These are phyloP conservation scores for Cutaneotrichosporon sp. DNA, from an alignment of 1,284 basidiomycete species.

Conservation along the genomic window DNA sequence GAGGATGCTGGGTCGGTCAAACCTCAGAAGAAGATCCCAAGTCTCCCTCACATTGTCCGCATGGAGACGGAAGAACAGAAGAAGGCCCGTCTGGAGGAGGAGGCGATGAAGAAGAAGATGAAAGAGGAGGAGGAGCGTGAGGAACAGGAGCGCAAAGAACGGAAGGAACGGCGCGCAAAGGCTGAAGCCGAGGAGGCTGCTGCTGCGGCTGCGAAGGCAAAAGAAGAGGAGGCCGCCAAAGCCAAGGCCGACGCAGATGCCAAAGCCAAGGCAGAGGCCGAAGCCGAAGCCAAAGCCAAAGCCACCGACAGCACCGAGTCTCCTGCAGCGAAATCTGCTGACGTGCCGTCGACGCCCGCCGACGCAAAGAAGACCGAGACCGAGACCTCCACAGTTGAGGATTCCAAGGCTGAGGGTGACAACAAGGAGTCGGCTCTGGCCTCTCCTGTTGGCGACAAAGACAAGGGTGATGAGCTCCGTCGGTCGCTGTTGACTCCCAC, in stretches of 20 bases:
- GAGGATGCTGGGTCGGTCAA: slow-evolving; percentile 22
- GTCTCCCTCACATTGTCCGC: slow-evolving; percentile 45
- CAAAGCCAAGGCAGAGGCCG: slow-evolving; percentile 39
- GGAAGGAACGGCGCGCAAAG: slow-evolving; percentile 30
- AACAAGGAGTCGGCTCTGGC: slow-evolving; percentile 50
- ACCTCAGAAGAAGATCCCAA: slow-evolving; percentile 28
- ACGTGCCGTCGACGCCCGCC: background rate
- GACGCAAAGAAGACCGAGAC: background rate
- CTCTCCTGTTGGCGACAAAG: slow-evolving; percentile 22
- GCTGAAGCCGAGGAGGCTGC: slow-evolving; percentile 20
- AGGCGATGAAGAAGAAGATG: slow-evolving; percentile 38
- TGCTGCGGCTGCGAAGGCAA: slow-evolving; percentile 28
- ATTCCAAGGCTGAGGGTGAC: slow-evolving; percentile 48
- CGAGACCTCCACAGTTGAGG: slow-evolving; percentile 30
- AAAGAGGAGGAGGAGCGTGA: slow-evolving; percentile 41
- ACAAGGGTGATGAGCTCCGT: slow-evolving; percentile 29
- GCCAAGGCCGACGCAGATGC: slow-evolving; percentile 45
- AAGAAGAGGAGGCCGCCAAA: slow-evolving; percentile 22
- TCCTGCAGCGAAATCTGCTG: slow-evolving; percentile 15
- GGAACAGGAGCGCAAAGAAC: slow-evolving; percentile 43
- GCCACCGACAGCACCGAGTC: slow-evolving; percentile 40
- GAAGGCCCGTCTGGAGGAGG: slow-evolving; percentile 44
- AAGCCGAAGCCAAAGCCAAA: slow-evolving; percentile 30
- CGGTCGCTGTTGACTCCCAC: slow-evolving; percentile 30
- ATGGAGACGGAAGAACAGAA: slow-evolving; percentile 53